Base-by-base conservation (phyloP, 805 yeast species). In the Metschnikowia borealis region DNA sequence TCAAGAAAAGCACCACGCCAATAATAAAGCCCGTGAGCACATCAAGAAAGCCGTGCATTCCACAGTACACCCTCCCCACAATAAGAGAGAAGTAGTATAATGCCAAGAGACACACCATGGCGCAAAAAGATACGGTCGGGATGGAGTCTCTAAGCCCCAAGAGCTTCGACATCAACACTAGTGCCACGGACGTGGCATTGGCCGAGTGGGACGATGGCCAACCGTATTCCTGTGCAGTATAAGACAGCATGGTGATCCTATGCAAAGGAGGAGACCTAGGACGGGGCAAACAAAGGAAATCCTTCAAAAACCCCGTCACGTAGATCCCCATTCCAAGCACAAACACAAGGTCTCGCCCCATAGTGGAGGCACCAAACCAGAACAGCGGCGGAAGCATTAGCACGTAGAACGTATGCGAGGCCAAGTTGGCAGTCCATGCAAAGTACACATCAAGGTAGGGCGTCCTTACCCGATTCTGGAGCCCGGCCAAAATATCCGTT, bases 41-140 rank as follows among this genome's bases (percentile, higher is more conserved):
- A 64, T 94, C 99, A 20, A 87, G 67, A 52, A 87, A 79, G 2
- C 99, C 98, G 69, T 94, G 99, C 99, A 92, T 92, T 3, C 99
- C 99, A 65, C 96, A 90, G 69, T 94, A 92, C 8, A 92, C 62
- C 49, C 99, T 75, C 15, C 99, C 99, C 53, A 82, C 64, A 1
- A 87, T 78, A 52, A 94, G 71, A 6, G 90, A 81, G 35, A 75
- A 52, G 60, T 82, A 83, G 64, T 90, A 90, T 20, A 79, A 44
- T 15, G 59, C 49, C 23, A 75, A 55, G 14, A 58, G 41, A n/a
- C 38, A 40, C 45, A 36, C 49, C 38, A 52, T 54, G 38, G 21
- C 58, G 57, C 13, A 66, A 42, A 23, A 55, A 31, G 40, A 13
- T 6, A 21, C 7, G n/a, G 5, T 38, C 4, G 62, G 45, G 17